Evolutionary conservation across 2,329 filamentous ascomycete genomes (phyloP), one percentile per base, ranked within the genome.

Genomic region (Parafenestella ontariensis): DNA sequence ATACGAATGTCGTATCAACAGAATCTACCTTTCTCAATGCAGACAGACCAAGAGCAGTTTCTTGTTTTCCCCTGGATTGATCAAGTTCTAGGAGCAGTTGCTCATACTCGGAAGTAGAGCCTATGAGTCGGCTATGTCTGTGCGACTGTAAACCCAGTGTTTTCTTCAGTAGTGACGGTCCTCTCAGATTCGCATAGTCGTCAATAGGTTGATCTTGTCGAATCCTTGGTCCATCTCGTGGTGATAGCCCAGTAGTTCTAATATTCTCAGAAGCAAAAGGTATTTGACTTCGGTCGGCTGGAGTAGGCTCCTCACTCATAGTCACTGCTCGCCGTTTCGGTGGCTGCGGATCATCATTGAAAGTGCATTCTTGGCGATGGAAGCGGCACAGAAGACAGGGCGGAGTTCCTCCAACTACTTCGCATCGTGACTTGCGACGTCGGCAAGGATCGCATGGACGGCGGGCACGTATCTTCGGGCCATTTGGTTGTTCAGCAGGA

Each of bases 361-460:
- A 84, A 24, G 88, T 90, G 74, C 89, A 91, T 53, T 88, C 85
- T 66, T 87, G 82, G 47, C 83, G 83, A 71, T 85, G 85, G 68
- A 85, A 83, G 66, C 86, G 84, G 72, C 89, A 92, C 49, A 88
- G 81, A 56, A 88, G 80, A 73, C 89, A 92, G 52, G 79, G 79
- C 23, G 78, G 79, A 57, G 87, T 84, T 59, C 86, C 87, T 66
- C 90, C 87, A 59, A 87, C 84, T 71, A 87, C 81, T 60, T 89
- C 84, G 76, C 89, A 91, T 76, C 85, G 84, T 61, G 84, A 83
- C 67, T 87, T 86, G 58, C 87, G 83, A 69, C 82, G 82, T 52
- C 85, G 81, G 73, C 89, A 91, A 36, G 86, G 82, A 74, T 89
- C 86, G 73, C 89, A 92, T 34, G 87, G 85, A 51, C 83, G 78